Conservation (phyloP, 768 basidiomycete species). For the Cubamyces lactineus region DNA sequence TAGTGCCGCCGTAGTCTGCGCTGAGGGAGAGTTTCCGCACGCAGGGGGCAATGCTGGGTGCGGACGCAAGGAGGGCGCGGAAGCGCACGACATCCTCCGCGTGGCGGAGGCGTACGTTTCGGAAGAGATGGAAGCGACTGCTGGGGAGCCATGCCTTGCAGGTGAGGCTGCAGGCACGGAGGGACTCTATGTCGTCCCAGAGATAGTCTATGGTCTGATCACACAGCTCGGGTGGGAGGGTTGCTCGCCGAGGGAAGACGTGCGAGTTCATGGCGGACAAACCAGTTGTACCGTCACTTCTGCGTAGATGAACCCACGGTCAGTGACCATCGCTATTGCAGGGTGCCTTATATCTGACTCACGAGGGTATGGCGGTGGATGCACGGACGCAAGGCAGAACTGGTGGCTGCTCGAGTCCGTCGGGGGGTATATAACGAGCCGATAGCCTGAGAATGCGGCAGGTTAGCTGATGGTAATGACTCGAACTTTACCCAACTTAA, state of each 20-base stretch:
- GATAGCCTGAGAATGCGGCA: slow-evolving; percentile 15
- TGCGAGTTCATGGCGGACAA: not conserved
- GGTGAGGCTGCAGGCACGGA: slow-evolving; percentile 31
- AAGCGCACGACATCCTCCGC: slow-evolving; percentile 25
- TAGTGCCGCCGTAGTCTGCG: slow-evolving; percentile 26
- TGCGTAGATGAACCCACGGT: not conserved
- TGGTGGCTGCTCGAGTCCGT: not conserved
- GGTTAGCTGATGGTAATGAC: slow-evolving; percentile 9
- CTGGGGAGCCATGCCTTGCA: slow-evolving; percentile 32
- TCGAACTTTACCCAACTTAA: slow-evolving; percentile 8
- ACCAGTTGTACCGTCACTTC: not conserved
- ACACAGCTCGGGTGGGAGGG: slow-evolving; percentile 34
- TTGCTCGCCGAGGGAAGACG: slow-evolving; percentile 1
- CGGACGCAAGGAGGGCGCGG: slow-evolving; percentile 21
- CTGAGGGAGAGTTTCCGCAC: slow-evolving; percentile 31
- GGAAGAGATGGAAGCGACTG: slow-evolving; percentile 33
- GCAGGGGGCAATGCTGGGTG: slow-evolving; percentile 27
- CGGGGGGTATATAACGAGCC: slow-evolving; percentile 11
- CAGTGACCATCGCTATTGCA: too few relatives aligned
- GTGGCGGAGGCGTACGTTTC: slow-evolving; percentile 30
- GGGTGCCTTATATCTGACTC: not conserved
- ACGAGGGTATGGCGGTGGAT: not conserved
- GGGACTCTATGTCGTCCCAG: slow-evolving; percentile 32
- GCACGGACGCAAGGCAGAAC: not conserved
- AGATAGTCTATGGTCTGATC: slow-evolving; percentile 36